Base-by-base conservation (phyloP, 441 rosid genomes). In the Gossypium laxum region DNA sequence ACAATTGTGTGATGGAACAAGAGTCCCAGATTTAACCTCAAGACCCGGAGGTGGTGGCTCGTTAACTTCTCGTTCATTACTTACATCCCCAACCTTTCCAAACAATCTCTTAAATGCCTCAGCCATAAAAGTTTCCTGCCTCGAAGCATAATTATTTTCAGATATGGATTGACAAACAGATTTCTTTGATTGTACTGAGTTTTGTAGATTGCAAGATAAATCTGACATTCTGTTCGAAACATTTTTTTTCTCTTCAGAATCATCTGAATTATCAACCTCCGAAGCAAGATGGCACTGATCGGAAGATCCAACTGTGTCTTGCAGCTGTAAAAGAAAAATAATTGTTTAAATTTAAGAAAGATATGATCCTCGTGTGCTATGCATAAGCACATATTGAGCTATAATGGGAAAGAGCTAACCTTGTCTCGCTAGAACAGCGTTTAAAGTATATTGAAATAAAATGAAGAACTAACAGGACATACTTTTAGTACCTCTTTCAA, bases 41-140 rank as follows among this genome's bases (percentile, higher is more conserved):
- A 78, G 79, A 59, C 99, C 99, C 71, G 96, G 96, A 51, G 88
- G 91, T 55, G 82, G 79, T 32, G 88, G 86, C 83, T 89, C 95
- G 71, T 81, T 80, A 50, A 47, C 79, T 79, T 76, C 82, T 71
- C 69, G 76, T 18, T 73, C 73, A 71, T 81, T 83, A 73, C 66
- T 75, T 64, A 74, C 76, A 76, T 74, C 83, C 77, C 47, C 77
- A 22, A 71, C 45, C 65, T 54, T 71, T 45, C 67, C 41, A 74
- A 67, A 71, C 14, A 84, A 79, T 70, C 78, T 82, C 78, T 78
- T 85, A 71, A 92, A 83, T 63, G 82, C 83, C 71, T 73, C 67
- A 70, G 77, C 83, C 78, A 86, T 69, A 47, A 80, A 67, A 71
- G 74, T 72, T 45, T 38, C 69, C 19, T 11, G 41, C 43, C 26